Evolutionary conservation across 202 grass and related monocot species (phyloP).

Genomic region (Musa balbisiana): DNA sequence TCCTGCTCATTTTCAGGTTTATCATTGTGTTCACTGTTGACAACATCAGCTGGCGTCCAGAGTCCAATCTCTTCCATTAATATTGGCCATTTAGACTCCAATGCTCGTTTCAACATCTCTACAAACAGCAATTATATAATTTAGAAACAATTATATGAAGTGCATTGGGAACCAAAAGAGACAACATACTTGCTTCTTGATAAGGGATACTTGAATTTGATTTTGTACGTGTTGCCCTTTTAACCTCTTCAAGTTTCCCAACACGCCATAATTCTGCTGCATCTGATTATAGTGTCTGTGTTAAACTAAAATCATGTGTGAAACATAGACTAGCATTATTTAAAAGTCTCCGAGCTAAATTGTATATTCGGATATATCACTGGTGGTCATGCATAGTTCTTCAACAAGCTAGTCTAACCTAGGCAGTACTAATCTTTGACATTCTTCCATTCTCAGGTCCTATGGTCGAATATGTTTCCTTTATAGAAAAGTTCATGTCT

Average conservation of each 20-base stretch:
- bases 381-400: background rate
- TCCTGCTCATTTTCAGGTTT: slow-evolving; percentile 84
- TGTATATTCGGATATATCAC: background rate
- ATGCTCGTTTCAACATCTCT: slow-evolving; percentile 56
- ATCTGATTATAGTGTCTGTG: slow-evolving; percentile 32
- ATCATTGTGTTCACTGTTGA: slow-evolving; percentile 57
- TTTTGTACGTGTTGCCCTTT: slow-evolving; percentile 30
- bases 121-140: slow-evolving; percentile 14
- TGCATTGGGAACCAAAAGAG: slow-evolving; percentile 1
- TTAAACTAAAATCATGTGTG: background rate
- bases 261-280: slow-evolving; percentile 56
- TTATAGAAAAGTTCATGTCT: too few relatives aligned
- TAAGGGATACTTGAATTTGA: slow-evolving; percentile 37
- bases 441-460: background rate
- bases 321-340: background rate
- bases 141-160: background rate
- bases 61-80: slow-evolving; percentile 73
- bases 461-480: too few relatives aligned
- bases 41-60: slow-evolving; percentile 59
- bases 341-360: background rate
- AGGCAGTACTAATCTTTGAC: background rate
- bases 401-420: background rate
- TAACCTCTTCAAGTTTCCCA: slow-evolving; percentile 61
- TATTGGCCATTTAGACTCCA: slow-evolving; percentile 59
- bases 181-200: slow-evolving; percentile 54